Evolutionary conservation across 805 yeast species (phyloP), one percentile per base, ranked within the genome.

Genomic region (Wickerhamiella vanderwaltii): DNA sequence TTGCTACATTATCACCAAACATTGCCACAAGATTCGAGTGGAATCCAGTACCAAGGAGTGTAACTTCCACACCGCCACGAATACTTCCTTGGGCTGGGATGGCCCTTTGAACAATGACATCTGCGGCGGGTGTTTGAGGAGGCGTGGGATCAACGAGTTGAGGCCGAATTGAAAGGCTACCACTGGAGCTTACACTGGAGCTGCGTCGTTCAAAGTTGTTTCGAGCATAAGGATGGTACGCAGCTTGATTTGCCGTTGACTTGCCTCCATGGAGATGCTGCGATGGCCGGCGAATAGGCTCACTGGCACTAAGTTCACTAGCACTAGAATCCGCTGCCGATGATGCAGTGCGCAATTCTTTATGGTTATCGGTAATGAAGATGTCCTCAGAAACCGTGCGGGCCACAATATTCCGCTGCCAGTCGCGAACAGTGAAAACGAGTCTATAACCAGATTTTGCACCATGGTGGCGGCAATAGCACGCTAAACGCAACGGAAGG

Each of bases 81-180:
- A 86, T 72, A 7, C 96, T 94, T 2, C 99, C 99, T 58, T 83
- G 91, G 0, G 93, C 79, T 1, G 99, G 99, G 44, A 91, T 87
- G 9, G 91, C 79, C 45, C 95, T 70, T 58, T 85, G 88, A 41
- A 88, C 78, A 0, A 70, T 17, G 3, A 25, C 24, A 13, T 32
- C 39, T 12, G 25, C 24, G 6, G 7, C 18, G 33, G 32, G 18
- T 9, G 28, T 9, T 33, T 24, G 36, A 16, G 37, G 41, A 32
- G 35, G 23, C 13, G 25, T 5, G 23, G 3, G 41, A 13, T 12
- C 58, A 49, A 32, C 36, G 9, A 60, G 20, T n/a, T 24, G 38
- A 29, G n/a, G 35, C 6, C 16, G 43, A 6, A 32, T 6, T 12
- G 37, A 12, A n/a, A 20, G 13, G 16, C 24, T 22, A 5, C 28